Base-by-base conservation (phyloP, 2,329 filamentous ascomycete species). In the Pyricularia sp. region DNA sequence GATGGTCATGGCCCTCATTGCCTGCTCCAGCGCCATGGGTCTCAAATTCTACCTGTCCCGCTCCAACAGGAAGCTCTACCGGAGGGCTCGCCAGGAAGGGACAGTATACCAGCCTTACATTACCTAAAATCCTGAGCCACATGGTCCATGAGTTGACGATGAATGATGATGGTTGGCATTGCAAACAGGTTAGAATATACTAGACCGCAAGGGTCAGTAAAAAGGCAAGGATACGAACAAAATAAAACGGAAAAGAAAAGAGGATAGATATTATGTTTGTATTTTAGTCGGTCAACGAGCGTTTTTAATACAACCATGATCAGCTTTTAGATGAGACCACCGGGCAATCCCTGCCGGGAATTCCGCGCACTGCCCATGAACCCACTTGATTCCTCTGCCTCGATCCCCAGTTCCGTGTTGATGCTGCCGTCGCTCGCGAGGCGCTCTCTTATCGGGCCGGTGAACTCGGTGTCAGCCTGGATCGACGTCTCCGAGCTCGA, bases 31-130 rank as follows among this genome's bases (percentile, higher is more conserved):
- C 65, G 65, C 31, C 42, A 50, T 67, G 65, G 31, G 14, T 1
- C 42, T 67, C 23, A 67, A 67, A 26, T 31, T 67, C 17, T 42
- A 50, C 33, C 33, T 67, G 12, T 12, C 26, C 6, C 65, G 65
- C 25, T 42, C 31, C 10, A 67, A 67, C 17, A 31, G 55, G 25
- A 67, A 58, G 65, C 42, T 67, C 36, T 67, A 67, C 65, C 28
- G 25, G 5, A 17, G 42, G 42, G 65, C 65, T 7, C 9, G 23
- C 25, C 65, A 58, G 17, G 30, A 58, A 6, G 65, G 55, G 14
- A 31, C 65, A 9, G 65, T 42, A 42, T 67, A 67, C 25, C 50
- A 42, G 14, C 65, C 65, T 11, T 67, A 67, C 14, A 17, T 67
- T 25, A 61, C 58, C 58, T 55, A 55, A 55, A n/a, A 55, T n/a